Conservation (phyloP, 169 alveolate species). For the Cystoisospora suis region DNA sequence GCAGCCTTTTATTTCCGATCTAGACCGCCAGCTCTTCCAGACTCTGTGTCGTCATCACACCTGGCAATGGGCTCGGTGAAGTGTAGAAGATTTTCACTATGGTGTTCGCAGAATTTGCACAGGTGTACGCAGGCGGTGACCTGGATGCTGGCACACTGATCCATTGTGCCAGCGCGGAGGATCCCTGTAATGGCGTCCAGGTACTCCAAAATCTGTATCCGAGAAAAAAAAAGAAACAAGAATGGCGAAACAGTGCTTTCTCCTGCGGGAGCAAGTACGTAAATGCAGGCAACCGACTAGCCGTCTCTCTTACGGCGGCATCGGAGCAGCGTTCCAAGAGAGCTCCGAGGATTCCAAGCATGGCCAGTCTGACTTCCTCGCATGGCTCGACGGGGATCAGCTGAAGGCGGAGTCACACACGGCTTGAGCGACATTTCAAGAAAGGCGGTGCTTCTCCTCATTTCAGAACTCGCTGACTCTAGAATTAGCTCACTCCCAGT, state of each 20-base stretch:
- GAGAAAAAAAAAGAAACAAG: neutral
- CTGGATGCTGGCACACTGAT: constrained; percentile 85
- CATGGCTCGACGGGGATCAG: constrained; percentile 59
- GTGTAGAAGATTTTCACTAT: constrained; percentile 77
- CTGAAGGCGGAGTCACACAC: constrained; percentile 24
- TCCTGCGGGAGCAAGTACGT: neutral
- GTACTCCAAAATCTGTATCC: neutral
- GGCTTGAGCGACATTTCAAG: no score
- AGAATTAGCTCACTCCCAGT: no score
- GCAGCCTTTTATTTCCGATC: neutral
- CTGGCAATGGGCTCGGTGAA: constrained; percentile 86
- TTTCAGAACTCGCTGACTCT: no score
- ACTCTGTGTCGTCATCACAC: constrained; percentile 41
- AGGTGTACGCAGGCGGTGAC: constrained; percentile 76
- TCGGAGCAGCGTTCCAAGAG: constrained; percentile 48
- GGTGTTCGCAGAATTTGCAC: constrained; percentile 71
- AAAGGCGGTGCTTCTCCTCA: no score
- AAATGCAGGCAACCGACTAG: neutral
- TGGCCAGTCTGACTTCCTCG: constrained; percentile 57
- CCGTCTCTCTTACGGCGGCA: constrained; percentile 10
- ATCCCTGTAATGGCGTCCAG: constrained; percentile 82
- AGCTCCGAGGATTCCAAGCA: constrained; percentile 33
- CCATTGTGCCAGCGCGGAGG: constrained; percentile 88
- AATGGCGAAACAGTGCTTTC: neutral
- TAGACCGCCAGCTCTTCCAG: neutral